Conservation (phyloP, 2,329 filamentous ascomycete species). For the Chrysoporthe cubensis region DNA sequence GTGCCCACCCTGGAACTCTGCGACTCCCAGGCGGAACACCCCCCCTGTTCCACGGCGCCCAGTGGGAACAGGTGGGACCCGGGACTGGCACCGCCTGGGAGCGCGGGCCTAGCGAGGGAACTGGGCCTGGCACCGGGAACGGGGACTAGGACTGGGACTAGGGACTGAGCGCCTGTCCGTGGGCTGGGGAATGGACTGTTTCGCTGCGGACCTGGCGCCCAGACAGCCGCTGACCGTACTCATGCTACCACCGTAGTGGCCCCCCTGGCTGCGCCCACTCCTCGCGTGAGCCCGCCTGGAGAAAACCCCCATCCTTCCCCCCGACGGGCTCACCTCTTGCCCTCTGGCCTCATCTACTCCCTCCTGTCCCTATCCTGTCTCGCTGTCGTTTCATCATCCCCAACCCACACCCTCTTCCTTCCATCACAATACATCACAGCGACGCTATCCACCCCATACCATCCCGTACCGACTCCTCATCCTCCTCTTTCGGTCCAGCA, state of each 20-base stretch:
- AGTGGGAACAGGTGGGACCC: neutral
- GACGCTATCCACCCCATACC: conserved; percentile 3
- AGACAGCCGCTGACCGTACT: too few relatives aligned
- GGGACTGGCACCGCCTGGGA: neutral
- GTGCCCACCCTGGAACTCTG: conserved; percentile 4
- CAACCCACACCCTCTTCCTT: neutral
- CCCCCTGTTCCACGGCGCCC: neutral
- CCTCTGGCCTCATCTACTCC: conserved; percentile 19
- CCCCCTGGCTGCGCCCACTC: conserved; percentile 11
- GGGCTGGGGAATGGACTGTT: neutral
- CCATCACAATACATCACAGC: conserved; percentile 5
- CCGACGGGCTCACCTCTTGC: neutral
- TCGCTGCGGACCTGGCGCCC: too few relatives aligned
- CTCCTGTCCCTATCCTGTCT: conserved; percentile 3
- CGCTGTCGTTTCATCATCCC: conserved; percentile 6
- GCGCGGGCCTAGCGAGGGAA: neutral
- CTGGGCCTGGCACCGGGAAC: neutral
- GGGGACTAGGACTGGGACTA: neutral
- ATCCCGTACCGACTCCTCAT: neutral
- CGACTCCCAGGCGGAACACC: neutral
- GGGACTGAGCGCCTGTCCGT: neutral
- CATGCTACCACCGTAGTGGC: too few relatives aligned
- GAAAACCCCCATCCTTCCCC: conserved; percentile 18
- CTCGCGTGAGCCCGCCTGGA: neutral
- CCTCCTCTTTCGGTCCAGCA: neutral